Base-by-base conservation (phyloP, 2,329 filamentous ascomycete genomes). In the Pseudocercospora fuligena region DNA sequence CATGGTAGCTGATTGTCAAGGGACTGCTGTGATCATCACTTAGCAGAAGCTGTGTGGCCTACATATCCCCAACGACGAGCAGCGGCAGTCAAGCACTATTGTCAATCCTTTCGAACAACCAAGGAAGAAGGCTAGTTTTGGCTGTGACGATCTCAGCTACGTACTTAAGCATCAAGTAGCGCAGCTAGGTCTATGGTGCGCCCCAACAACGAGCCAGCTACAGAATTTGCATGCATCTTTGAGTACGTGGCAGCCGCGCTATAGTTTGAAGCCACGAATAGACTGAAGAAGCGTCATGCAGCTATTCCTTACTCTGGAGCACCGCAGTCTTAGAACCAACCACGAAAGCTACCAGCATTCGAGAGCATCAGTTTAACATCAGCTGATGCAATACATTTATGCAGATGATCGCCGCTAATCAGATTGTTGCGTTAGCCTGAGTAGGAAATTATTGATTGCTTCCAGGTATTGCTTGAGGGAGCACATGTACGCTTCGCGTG, bases 361-460 rank as follows among this genome's bases (percentile, higher is more conserved):
- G 54, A 31, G 16, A 23, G 61, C 33, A 25, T 58, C 36, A 49
- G 51, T 29, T 49, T 63, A 47, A 56, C 49, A 47, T 46, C 49
- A 57, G 47, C 49, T 56, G 49, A 62, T 56, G 40, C 47, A 29
- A 23, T 27, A n/a, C 2, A 31, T n/a, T 27, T 56, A 56, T 56
- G 25, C 25, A 56, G 27, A 27, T 56, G 27, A 56, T 56, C 51
- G 51, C 51, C 51, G 51, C 51, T 56, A 56, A 56, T 56, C 25
- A 56, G 27, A 56, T 19, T 56, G 5, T 29, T 56, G 27, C 23
- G 51, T 56, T 56, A 33, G 51, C 51, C 51, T 33, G 25, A 56
- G 51, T 56, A 56, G 51, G 51, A 14, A 56, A 56, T 56, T 29
- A 29, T 56, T 56, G 23, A 54, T 3, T 29, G 25, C 25, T 54